Conservation (phyloP, 306 rosid species). For the Albizia julibrissin region DNA sequence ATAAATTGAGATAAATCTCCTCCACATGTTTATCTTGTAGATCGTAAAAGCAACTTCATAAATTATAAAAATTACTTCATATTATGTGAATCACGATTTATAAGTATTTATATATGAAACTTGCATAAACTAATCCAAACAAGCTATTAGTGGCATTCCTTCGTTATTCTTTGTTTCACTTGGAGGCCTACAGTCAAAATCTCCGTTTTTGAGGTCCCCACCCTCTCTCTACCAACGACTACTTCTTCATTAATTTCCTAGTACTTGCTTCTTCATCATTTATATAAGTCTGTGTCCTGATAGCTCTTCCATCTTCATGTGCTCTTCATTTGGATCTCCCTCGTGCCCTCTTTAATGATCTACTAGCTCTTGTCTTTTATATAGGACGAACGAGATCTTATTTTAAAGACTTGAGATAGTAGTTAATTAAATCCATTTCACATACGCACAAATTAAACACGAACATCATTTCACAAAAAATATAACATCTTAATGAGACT, state of each 20-base stretch:
- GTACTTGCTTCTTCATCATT: background rate
- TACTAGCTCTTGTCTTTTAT: too few relatives aligned
- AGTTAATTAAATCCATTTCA: too few relatives aligned
- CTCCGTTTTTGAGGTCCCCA: slow-evolving; percentile 38
- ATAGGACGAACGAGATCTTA: too few relatives aligned
- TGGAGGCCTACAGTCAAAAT: slow-evolving; percentile 41
- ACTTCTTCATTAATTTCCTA: background rate
- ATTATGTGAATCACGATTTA: too few relatives aligned
- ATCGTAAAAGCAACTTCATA: too few relatives aligned
- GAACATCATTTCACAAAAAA: background rate
- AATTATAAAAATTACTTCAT: too few relatives aligned
- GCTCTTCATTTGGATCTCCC: background rate
- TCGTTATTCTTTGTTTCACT: slow-evolving; percentile 63
- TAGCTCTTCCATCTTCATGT: background rate
- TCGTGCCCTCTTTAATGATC: background rate
- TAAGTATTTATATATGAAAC: too few relatives aligned
- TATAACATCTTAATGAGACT: background rate
- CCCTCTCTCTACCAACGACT: background rate
- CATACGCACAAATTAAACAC: too few relatives aligned
- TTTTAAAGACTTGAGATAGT: too few relatives aligned
- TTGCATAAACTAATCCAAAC: too few relatives aligned
- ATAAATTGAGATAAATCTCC: too few relatives aligned
- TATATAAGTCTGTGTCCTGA: background rate
- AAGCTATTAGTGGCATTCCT: background rate
- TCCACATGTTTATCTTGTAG: too few relatives aligned